Evolutionary conservation across 176 grass and related monocot species (phyloP), one percentile per base, ranked within the genome.

Genomic region (Pontederia paniculata): DNA sequence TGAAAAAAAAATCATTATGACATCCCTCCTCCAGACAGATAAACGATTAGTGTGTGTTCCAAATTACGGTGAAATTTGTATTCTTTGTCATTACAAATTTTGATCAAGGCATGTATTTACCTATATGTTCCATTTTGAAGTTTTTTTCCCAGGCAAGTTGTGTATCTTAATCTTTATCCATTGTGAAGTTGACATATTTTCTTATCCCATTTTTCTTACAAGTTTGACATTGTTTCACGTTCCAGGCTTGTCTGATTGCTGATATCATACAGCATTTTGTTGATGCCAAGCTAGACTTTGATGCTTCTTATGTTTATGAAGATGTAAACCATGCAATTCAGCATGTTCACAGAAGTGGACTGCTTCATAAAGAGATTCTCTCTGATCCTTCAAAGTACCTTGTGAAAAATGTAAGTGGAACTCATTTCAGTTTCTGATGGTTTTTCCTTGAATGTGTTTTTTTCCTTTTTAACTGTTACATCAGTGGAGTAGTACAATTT

Each of bases 211-310:
- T 37, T 57, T 9, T 74, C 68, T 87, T 67, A 78, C 58, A 71
- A 52, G 67, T 31, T 60, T 15, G 53, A 52, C 59, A 57, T 62
- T 69, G 5, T 60, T 12, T 81, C 68, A 77, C 63, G 45, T 80
- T 57, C 56, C 71, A 98, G 93, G 93, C 80, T 63, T 91, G 93
- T 73, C 80, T 98, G 69, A 72, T 98, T 77, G 93, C 93, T 28
- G 93, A 98, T 77, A 98, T 78, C 21, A 79, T 98, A 70, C 93
- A 91, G 58, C 80, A 98, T 65, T 98, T 98, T 56, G 70, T 88
- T 55, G 86, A 91, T 74, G 83, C 86, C 58, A 91, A 91, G 73
- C 70, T 98, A 18, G 87, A 98, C 23, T 98, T 98, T 84, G 86
- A 98, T 88, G 69, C 86, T 48, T 84, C 86, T 50, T 91, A 88